These are phyloP conservation scores for Teunomyces lycoperdinae DNA, from an alignment of 805 yeast genomes.

Conservation along the genomic window DNA sequence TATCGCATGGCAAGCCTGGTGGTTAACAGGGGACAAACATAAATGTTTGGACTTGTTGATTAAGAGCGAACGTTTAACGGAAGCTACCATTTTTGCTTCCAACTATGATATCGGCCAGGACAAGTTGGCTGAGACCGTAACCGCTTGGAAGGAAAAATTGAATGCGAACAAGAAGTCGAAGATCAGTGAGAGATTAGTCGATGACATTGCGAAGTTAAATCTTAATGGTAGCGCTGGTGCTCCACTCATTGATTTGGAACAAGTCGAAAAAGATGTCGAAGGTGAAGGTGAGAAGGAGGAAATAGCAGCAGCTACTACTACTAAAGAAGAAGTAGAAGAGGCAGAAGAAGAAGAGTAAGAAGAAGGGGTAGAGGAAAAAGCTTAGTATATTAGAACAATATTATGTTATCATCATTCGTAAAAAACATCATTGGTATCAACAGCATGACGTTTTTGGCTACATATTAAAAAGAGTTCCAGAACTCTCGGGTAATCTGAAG, in stretches of 20 bases:
- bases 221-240: constrained; percentile 14
- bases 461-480: constrained; percentile 29
- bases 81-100: constrained; percentile 77
- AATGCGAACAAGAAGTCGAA: constrained; percentile 47
- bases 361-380: constrained; percentile 19
- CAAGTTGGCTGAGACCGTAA: constrained; percentile 46
- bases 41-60: constrained; percentile 64
- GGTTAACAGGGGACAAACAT: constrained; percentile 75
- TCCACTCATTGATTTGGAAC: constrained; percentile 14
- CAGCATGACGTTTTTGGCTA: constrained; percentile 19
- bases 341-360: constrained; percentile 19
- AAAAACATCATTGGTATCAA: constrained; percentile 1
- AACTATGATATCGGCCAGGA: constrained; percentile 55
- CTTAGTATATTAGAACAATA: constrained; percentile 3
- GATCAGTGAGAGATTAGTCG: constrained; percentile 60
- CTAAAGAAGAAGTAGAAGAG: constrained; percentile 13
- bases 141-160: constrained; percentile 67
- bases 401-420: constrained; percentile 4
- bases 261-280: constrained; percentile 21
- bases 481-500: constrained; percentile 3
- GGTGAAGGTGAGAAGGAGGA: constrained; percentile 8
- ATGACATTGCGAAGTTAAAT: constrained; percentile 30
- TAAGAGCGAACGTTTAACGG: constrained; percentile 68
- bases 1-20: constrained; percentile 86
- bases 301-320: neutral